A percentile compares a stretch with the other conserved stretches of the same genome.
Evolutionary conservation across 345 rosid species (phyloP).

Genomic region (Linum usitatissimum): DNA sequence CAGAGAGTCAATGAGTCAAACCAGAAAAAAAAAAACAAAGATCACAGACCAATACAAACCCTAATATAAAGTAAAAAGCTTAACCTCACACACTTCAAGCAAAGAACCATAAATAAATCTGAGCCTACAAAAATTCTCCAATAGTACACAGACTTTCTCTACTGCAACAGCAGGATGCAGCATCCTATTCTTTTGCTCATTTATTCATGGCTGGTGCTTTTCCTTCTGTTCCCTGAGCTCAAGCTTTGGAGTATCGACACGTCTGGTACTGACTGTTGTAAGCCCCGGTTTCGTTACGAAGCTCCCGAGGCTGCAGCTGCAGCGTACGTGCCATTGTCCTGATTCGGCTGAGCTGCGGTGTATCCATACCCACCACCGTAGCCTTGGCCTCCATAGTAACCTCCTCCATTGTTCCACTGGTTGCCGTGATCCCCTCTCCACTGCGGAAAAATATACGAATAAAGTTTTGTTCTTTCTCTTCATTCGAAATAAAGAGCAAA

Average conservation of each 20-base stretch:
- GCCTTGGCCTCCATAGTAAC: constrained; percentile 53
- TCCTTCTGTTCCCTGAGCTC: background rate
- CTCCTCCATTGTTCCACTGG: constrained; percentile 58
- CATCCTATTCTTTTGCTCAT: background rate
- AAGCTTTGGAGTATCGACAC: background rate
- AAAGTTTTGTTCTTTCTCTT: no score
- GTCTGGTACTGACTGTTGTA: background rate
- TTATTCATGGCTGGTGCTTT: background rate
- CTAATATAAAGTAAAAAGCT: background rate
- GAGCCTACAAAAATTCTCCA: background rate
- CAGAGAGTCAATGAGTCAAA: no score
- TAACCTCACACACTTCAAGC: background rate
- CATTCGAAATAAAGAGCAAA: no score
- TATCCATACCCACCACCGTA: constrained; percentile 48
- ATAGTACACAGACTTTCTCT: background rate
- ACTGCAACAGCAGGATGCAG: background rate
- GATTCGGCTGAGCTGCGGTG: constrained; percentile 28
- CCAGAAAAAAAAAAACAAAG: no score
- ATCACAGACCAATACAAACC: background rate
- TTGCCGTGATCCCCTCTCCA: constrained; percentile 58
- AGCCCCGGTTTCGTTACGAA: constrained; percentile 25
- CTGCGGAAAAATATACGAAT: constrained; percentile 25
- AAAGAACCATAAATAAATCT: no score
- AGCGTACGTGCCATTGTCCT: constrained; percentile 39
- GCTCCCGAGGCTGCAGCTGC: constrained; percentile 62